These are phyloP conservation scores for Hyphopichia khmerensis DNA, from an alignment of 1,139 yeast genomes.

Conservation along the genomic window DNA sequence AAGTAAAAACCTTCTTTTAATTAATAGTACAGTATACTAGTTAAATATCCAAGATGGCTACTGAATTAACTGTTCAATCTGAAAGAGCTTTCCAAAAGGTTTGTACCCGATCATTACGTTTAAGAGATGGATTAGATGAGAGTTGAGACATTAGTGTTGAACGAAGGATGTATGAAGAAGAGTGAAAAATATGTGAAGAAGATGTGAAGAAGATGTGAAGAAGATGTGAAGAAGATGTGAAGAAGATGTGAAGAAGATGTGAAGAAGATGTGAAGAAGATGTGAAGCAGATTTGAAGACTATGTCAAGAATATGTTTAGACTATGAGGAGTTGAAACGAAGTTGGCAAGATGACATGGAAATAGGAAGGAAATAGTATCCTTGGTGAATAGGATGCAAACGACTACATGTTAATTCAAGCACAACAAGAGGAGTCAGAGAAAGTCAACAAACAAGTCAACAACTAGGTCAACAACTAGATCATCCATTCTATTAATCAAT, in stretches of 20 bases:
- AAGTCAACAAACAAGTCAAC: too few species aligned
- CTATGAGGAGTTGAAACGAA: not conserved
- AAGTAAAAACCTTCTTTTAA: constrained; percentile 5
- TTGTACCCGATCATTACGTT: too few species aligned
- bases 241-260: not conserved
- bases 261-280: not conserved
- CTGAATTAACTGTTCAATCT: constrained; percentile 99
- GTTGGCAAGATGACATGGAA: too few species aligned
- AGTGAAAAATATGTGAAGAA: not conserved
- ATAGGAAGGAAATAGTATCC: too few species aligned
- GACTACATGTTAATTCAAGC: too few species aligned
- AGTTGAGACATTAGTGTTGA: not conserved
- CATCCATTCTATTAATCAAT: too few species aligned
- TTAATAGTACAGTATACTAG: constrained; percentile 4
- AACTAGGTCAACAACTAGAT: too few species aligned
- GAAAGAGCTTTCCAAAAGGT: constrained; percentile 99
- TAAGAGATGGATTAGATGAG: too few species aligned
- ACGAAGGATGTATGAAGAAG: not conserved
- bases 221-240: not conserved
- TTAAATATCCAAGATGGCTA: constrained; percentile 68
- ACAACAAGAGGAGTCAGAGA: too few species aligned
- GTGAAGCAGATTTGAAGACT: not conserved
- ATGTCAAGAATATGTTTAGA: not conserved
- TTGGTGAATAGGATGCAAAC: too few species aligned
- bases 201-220: not conserved